These are phyloP conservation scores for Lecanoromycetidae sp. DNA, from an alignment of 2,329 filamentous ascomycete genomes.

Conservation along the genomic window DNA sequence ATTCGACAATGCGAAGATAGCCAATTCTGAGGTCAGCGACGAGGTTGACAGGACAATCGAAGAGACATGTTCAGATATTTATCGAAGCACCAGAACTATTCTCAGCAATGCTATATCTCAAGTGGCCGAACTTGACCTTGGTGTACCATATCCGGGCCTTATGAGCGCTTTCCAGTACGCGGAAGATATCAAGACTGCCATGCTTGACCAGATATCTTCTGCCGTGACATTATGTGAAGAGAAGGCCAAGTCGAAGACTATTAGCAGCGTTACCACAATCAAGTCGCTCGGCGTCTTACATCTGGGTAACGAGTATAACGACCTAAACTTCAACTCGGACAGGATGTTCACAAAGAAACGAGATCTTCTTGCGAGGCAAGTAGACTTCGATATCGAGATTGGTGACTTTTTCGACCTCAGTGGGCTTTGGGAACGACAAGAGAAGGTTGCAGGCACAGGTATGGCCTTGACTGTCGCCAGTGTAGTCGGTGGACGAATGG, in stretches of 20 bases:
- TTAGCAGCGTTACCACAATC: constrained; percentile 71
- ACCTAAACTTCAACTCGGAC: constrained; percentile 78
- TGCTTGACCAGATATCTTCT: constrained; percentile 75
- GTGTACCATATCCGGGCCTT: constrained; percentile 76
- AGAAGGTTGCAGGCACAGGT: constrained; percentile 86
- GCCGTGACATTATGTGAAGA: constrained; percentile 74
- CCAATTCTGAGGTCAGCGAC: constrained; percentile 66
- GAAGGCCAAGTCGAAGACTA: constrained; percentile 64
- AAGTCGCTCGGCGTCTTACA: constrained; percentile 81
- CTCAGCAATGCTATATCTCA: constrained; percentile 63
- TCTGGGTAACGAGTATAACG: constrained; percentile 73
- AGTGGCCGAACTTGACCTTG: constrained; percentile 64
- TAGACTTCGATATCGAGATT: constrained; percentile 77
- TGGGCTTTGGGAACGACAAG: constrained; percentile 73
- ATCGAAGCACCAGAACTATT: constrained; percentile 65
- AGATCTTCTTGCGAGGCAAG: constrained; percentile 69
- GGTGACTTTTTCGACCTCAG: constrained; percentile 88
- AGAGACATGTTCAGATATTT: constrained; percentile 71
- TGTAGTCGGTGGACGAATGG: constrained; percentile 66
- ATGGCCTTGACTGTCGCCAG: constrained; percentile 89
- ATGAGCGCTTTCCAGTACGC: constrained; percentile 82
- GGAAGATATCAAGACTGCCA: constrained; percentile 81
- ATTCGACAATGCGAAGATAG: constrained; percentile 71
- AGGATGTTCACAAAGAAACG: constrained; percentile 84
- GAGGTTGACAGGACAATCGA: constrained; percentile 74